Percentiles rank a stretch among this genome's conserved stretches.
phyloP scores from a whole-genome alignment of 371 early-diverging fungal species.

The Capniomyces stellatus region DNA sequence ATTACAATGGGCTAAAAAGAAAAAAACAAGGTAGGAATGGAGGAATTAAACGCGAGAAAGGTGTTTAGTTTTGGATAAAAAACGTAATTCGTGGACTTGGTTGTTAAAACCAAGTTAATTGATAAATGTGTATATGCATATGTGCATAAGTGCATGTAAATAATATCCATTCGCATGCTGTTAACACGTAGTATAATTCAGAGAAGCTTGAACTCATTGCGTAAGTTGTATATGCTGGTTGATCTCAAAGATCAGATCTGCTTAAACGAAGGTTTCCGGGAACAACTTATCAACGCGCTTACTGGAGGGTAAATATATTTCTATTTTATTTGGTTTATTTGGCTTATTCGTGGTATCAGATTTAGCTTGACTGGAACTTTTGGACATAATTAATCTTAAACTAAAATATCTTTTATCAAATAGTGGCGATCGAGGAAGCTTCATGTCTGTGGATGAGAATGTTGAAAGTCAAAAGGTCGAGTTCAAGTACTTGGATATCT shows the following conservation, averaged over 20 bases:
- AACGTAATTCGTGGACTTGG: constrained; percentile 6
- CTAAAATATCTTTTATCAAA: constrained; percentile 69
- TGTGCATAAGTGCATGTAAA: too few relatives aligned
- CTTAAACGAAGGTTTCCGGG: constrained; percentile 52
- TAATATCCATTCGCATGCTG: too few relatives aligned
- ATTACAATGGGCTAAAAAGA: constrained; percentile 41
- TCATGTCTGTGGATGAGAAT: constrained; percentile 50
- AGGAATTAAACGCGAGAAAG: too few relatives aligned
- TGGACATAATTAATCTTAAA: constrained; percentile 30
- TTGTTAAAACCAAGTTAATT: neutral
- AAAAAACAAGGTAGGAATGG: constrained; percentile 25
- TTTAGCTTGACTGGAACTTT: too few relatives aligned
- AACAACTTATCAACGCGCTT: constrained; percentile 65
- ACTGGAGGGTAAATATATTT: constrained; percentile 53
- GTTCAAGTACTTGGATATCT: constrained; percentile 8
- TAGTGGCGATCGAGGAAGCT: constrained; percentile 44
- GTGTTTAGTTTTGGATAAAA: too few relatives aligned
- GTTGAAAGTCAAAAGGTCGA: neutral
- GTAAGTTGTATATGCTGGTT: constrained; percentile 41
- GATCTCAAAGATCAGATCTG: constrained; percentile 25
- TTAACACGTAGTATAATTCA: too few relatives aligned
- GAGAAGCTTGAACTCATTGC: neutral
- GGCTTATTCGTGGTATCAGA: neutral
- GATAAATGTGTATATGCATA: neutral
- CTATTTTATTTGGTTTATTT: constrained; percentile 16